Conservation (phyloP, 805 yeast genomes). For the Metschnikowia gelsemii region DNA sequence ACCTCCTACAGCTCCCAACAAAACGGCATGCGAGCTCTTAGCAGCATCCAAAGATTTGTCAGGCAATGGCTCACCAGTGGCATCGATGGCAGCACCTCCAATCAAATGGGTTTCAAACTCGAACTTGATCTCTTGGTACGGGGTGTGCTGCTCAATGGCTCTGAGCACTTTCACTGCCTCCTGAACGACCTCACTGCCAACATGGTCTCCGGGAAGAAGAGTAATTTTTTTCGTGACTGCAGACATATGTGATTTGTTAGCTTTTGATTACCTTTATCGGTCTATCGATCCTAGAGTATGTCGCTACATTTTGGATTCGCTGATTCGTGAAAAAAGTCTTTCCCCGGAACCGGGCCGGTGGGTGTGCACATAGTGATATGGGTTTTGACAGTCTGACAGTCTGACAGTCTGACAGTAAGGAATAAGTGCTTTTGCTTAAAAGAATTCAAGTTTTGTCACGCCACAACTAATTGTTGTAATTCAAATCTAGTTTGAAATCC, state of each 20-base stretch:
- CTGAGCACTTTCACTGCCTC: slow-evolving; percentile 91
- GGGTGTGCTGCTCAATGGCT: slow-evolving; percentile 60
- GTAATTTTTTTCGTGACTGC: slow-evolving; percentile 64
- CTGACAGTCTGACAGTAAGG: neutral
- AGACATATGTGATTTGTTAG: too few species aligned
- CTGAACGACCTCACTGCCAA: slow-evolving; percentile 82
- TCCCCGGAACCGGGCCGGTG: slow-evolving; percentile 12
- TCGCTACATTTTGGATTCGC: slow-evolving; percentile 1
- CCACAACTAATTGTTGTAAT: too few species aligned
- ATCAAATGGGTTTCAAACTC: slow-evolving; percentile 81
- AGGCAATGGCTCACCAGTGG: slow-evolving; percentile 89
- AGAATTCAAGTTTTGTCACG: neutral
- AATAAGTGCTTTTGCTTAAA: neutral
- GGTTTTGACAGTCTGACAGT: too few species aligned
- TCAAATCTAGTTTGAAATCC: too few species aligned
- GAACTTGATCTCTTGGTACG: slow-evolving; percentile 51
- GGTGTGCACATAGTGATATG: too few species aligned
- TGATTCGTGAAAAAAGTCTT: slow-evolving; percentile 1
- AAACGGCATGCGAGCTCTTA: slow-evolving; percentile 87
- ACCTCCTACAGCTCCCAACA: slow-evolving; percentile 98
- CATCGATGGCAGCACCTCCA: slow-evolving; percentile 98
- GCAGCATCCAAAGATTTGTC: slow-evolving; percentile 82
- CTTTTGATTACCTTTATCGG: too few species aligned
- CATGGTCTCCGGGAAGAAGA: slow-evolving; percentile 94
- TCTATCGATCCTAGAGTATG: neutral